Conservation (phyloP, 768 basidiomycete species). For the Mycena metata region DNA sequence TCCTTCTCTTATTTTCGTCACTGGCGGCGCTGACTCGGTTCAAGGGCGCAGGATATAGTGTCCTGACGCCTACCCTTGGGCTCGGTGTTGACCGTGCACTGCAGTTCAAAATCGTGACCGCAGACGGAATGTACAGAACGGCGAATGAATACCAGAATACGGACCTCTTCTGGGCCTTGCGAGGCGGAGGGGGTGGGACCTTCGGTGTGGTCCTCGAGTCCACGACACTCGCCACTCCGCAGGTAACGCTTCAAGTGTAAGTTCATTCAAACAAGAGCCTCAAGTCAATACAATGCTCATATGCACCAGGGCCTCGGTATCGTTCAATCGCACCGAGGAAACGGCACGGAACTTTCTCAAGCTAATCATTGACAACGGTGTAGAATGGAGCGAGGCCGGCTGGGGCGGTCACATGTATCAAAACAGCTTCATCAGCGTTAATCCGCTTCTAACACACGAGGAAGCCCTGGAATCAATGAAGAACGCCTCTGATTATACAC, state of each 20-base stretch:
- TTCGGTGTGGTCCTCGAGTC: conserved; percentile 54
- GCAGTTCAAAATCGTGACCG: conserved; percentile 56
- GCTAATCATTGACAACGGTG: conserved; percentile 45
- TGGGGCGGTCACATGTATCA: conserved; percentile 53
- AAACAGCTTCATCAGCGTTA: conserved; percentile 46
- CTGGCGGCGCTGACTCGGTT: not conserved
- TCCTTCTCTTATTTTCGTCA: not conserved
- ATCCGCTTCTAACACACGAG: conserved; percentile 42
- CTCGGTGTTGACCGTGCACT: conserved; percentile 36
- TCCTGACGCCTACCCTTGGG: conserved; percentile 22
- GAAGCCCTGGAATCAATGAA: conserved; percentile 47
- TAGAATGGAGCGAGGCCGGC: conserved; percentile 47
- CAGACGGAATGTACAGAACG: conserved; percentile 56
- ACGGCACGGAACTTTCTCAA: conserved; percentile 43
- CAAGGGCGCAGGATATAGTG: conserved; percentile 26
- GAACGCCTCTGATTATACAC: conserved; percentile 42
- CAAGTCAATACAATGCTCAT: conserved; percentile 16
- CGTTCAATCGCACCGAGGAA: conserved; percentile 37
- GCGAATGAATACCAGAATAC: conserved; percentile 58
- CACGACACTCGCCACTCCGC: conserved; percentile 12
- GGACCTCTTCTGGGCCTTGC: conserved; percentile 62
- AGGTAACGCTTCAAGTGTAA: conserved; percentile 30
- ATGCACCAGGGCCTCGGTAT: conserved; percentile 41
- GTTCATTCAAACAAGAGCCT: conserved; percentile 12
- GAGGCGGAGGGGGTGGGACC: conserved; percentile 62